Percentiles rank a stretch among this genome's conserved stretches.
Conservation (phyloP, 352 stramenopile genomes). For the Globisporangium camurandrum region DNA sequence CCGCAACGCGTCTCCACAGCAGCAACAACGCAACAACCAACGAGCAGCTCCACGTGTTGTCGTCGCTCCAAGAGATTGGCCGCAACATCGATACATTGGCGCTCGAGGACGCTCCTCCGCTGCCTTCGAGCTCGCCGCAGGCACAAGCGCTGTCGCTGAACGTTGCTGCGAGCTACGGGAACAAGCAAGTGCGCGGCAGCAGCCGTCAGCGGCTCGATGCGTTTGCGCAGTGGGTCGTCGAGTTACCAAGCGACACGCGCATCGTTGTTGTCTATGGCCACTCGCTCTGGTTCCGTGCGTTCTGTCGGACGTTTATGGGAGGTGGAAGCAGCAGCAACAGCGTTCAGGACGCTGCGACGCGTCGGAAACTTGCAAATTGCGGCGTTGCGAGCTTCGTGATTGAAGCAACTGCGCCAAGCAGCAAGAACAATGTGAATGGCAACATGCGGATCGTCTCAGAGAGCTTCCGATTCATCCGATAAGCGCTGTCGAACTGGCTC, state of each 20-base stretch:
- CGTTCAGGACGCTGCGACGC: conserved; percentile 36
- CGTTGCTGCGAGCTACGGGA: conserved; percentile 66
- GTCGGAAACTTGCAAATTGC: conserved; percentile 69
- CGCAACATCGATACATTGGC: conserved; percentile 81
- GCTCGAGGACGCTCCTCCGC: conserved; percentile 43
- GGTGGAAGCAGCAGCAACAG: conserved; percentile 11
- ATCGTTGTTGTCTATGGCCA: conserved; percentile 80
- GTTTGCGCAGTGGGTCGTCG: conserved; percentile 67
- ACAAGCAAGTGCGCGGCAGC: conserved; percentile 64
- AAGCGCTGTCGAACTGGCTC: too few species aligned
- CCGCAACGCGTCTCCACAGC: conserved; percentile 43
- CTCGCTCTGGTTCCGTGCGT: conserved; percentile 81
- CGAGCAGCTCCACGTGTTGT: conserved; percentile 77
- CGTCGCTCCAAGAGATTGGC: conserved; percentile 77
- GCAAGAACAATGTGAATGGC: not conserved
- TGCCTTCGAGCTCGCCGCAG: conserved; percentile 26
- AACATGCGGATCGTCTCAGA: not conserved
- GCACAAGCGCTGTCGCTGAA: conserved; percentile 58
- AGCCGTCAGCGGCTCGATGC: conserved; percentile 44
- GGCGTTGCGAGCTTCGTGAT: conserved; percentile 67
- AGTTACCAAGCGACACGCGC: conserved; percentile 29
- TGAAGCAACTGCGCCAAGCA: conserved; percentile 12
- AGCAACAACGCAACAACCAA: too few species aligned
- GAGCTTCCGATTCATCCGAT: not conserved
- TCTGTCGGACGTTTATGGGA: conserved; percentile 68